A percentile compares a stretch with the other conserved stretches of the same genome.
These are phyloP conservation scores for Ogataea parapolymorpha DNA, from an alignment of 805 yeast genomes.

Conservation along the genomic window DNA sequence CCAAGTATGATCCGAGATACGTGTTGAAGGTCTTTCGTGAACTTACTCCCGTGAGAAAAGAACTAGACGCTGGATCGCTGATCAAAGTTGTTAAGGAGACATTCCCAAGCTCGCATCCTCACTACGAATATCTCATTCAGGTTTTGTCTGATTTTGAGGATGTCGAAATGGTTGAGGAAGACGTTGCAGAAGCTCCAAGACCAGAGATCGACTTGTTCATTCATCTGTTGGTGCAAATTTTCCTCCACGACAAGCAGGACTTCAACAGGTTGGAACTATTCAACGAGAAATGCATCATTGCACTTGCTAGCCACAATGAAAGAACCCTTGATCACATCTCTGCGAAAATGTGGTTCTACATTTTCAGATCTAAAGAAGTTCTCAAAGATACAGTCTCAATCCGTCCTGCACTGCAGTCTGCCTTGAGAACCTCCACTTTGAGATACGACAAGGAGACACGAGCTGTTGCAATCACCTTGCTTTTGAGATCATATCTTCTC, in stretches of 20 bases:
- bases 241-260: conserved; percentile 61
- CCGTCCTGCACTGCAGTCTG: conserved; percentile 66
- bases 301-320: conserved; percentile 65
- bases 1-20: conserved; percentile 78
- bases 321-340: conserved; percentile 81
- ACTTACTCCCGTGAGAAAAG: conserved; percentile 68
- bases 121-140: conserved; percentile 40
- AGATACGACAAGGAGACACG: conserved; percentile 92
- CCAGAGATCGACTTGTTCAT: conserved; percentile 82
- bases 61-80: conserved; percentile 53
- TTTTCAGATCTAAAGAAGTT: conserved; percentile 73
- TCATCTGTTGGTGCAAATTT: conserved; percentile 75
- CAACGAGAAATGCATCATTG: conserved; percentile 48
- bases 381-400: conserved; percentile 49
- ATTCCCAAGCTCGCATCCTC: conserved; percentile 51
- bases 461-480: conserved; percentile 80
- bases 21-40: conserved; percentile 84
- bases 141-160: conserved; percentile 33
- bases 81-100: conserved; percentile 48
- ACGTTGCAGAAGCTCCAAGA: conserved; percentile 36
- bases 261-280: conserved; percentile 48
- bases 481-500: conserved; percentile 74
- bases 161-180: conserved; percentile 33
- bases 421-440: conserved; percentile 82
- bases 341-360: conserved; percentile 93